A percentile compares a stretch with the other conserved stretches of the same genome.
Evolutionary conservation across 2,329 filamentous ascomycete genomes (phyloP).

Genomic region (Phoma sp.): DNA sequence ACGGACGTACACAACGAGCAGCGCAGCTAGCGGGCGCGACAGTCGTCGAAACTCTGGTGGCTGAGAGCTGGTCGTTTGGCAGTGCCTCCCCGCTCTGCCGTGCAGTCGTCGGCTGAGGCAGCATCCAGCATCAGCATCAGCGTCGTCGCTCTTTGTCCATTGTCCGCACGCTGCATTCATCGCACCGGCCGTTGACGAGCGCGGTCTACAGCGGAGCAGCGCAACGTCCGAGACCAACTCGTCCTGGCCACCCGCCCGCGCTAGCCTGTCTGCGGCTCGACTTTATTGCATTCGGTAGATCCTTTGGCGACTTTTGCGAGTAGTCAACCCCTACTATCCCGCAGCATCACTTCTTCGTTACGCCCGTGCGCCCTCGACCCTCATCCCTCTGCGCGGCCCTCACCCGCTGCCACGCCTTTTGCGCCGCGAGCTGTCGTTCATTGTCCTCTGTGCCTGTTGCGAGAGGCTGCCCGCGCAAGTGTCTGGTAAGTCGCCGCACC

Average conservation of each 20-base stretch:
- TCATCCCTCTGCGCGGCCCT: conserved; percentile 13
- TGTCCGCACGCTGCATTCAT: too few species aligned
- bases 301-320: conserved; percentile 18
- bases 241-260: conserved; percentile 3
- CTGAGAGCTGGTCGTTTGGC: neutral
- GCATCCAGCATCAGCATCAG: too few species aligned
- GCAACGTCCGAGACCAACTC: neutral
- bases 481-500: conserved; percentile 17
- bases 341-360: conserved; percentile 23
- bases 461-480: conserved; percentile 11
- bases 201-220: conserved; percentile 4
- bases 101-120: neutral
- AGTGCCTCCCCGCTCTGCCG: neutral
- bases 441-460: conserved; percentile 6
- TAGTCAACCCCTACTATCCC: conserved; percentile 16
- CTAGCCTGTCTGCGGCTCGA: conserved; percentile 13
- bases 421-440: conserved; percentile 1
- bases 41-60: neutral
- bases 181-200: too few species aligned
- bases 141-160: too few species aligned
- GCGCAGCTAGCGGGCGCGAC: neutral
- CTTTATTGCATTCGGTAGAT: conserved; percentile 32
- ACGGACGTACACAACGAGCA: neutral
- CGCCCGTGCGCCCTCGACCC: conserved; percentile 23
- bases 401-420: conserved; percentile 1